phyloP scores from a whole-genome alignment of 768 basidiomycete genomes.

The Leccinellum albellum region DNA sequence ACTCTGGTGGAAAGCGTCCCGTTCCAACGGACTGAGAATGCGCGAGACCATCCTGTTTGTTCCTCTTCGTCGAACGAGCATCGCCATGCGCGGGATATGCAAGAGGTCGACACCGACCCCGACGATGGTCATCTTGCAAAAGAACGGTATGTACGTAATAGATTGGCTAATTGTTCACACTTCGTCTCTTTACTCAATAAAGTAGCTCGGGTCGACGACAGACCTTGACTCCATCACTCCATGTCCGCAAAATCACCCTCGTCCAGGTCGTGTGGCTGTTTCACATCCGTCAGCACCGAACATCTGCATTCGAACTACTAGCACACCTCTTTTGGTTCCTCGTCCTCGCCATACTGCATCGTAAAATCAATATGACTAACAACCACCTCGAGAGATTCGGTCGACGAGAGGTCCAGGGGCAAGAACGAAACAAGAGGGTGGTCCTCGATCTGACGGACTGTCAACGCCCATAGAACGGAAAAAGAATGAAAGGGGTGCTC shows the following conservation, averaged over 20 bases:
- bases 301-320: background rate
- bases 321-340: slow-evolving; percentile 89
- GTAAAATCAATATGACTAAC: slow-evolving; percentile 96
- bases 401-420: slow-evolving; percentile 84
- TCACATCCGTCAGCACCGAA: slow-evolving; percentile 10
- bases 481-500: slow-evolving; percentile 19
- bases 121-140: slow-evolving; percentile 50
- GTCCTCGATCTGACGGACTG: slow-evolving; percentile 78
- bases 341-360: slow-evolving; percentile 98
- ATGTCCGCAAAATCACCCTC: slow-evolving; percentile 84
- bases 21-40: slow-evolving; percentile 55
- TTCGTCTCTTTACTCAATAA: background rate
- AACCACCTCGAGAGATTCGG: slow-evolving; percentile 86
- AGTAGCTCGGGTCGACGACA: no score
- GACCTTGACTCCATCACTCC: no score
- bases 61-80: slow-evolving; percentile 49
- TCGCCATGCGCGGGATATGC: slow-evolving; percentile 59
- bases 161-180: no score
- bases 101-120: slow-evolving; percentile 78
- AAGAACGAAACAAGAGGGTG: slow-evolving; percentile 97
- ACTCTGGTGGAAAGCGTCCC: slow-evolving; percentile 31
- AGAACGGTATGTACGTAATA: no score
- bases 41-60: slow-evolving; percentile 48
- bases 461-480: background rate
- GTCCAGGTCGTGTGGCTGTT: slow-evolving; percentile 87